These are phyloP conservation scores for Cladosporium oxysporum DNA, from an alignment of 2,329 filamentous ascomycete genomes.

Conservation along the genomic window DNA sequence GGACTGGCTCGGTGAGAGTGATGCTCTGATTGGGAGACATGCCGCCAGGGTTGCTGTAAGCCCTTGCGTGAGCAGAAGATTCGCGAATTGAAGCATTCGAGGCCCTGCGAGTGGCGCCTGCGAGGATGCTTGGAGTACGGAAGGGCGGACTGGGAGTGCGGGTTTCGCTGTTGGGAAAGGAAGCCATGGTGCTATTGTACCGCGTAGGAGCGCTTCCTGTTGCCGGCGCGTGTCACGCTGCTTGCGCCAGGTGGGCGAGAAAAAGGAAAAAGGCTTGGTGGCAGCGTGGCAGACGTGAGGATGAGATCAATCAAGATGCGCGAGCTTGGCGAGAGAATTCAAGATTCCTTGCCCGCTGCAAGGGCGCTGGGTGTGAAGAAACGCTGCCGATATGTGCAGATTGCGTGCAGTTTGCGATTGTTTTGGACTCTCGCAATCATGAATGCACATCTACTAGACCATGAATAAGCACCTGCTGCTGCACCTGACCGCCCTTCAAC, in stretches of 20 bases:
- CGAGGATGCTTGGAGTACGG: slow-evolving; percentile 16
- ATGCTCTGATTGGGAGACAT: slow-evolving; percentile 23
- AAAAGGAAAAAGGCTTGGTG: background rate
- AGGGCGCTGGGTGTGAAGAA: background rate
- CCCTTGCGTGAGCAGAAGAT: slow-evolving; percentile 9
- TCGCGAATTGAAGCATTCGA: slow-evolving; percentile 18
- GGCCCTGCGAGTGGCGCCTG: background rate
- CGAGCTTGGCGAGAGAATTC: background rate
- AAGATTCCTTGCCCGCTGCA: background rate
- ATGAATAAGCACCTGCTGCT: background rate
- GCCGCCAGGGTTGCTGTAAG: background rate
- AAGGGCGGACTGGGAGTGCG: background rate
- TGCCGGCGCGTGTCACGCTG: background rate
- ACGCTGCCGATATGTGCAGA: background rate
- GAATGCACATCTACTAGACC: background rate
- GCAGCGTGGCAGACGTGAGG: background rate
- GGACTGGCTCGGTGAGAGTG: slow-evolving; percentile 29
- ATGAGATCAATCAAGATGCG: slow-evolving; percentile 2
- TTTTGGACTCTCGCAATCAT: background rate
- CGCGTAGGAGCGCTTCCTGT: background rate
- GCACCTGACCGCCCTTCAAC: background rate
- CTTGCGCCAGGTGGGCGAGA: slow-evolving; percentile 7
- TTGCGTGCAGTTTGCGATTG: background rate
- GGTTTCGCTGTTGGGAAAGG: background rate
- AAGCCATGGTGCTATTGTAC: background rate